Evolutionary conservation across 208 protist genomes (phyloP), one percentile per base, ranked within the genome.

Genomic region (Trypanosoma melophagium): DNA sequence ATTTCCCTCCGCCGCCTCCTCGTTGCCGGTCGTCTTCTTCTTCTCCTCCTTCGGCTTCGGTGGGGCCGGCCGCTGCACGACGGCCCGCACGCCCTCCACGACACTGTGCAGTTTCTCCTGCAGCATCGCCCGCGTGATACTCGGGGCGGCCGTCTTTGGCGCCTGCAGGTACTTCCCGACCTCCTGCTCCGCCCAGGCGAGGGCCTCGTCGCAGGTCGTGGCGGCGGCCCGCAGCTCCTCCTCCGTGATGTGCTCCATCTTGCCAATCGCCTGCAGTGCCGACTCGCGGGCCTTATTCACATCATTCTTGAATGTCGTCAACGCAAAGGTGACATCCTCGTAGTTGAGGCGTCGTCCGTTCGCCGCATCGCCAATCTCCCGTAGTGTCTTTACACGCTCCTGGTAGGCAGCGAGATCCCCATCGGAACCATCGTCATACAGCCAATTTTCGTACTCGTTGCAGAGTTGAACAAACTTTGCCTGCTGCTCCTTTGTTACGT

Each of bases 351-450:
- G 71, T 41, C 89, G 89, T 41, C 56, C 54, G 59, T 76, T 57
- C n/a, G 89, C 89, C 38, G 86, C 54, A 63, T 96, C 92, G 52
- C 83, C 91, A 74, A 95, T 79, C n/a, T 69, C 77, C 10, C 87
- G 86, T n/a, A 97, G 78, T 19, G 73, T 81, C 55, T 78, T 60
- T 17, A 97, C 75, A 55, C 88, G 85, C 45, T 71, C 59, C 54
- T 86, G 60, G 79, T 96, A 97, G 47, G 62, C 87, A 2, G 77
- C 81, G 57, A 87, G 82, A 17, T 67, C 76, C 0, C 89, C 80
- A 40, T 81, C 50, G 66, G 93, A 83, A 56, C 93, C 93, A 16
- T 97, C 94, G 7, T 87, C 87, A 75, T 97, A 95, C 17, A 96
- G 87, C 94, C 94, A 97, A 52, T 84, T 71, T 66, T 91, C 92